Percentiles rank a stretch among this genome's conserved stretches.
phyloP scores from a whole-genome alignment of 352 stramenopile species.

The Phytophthora pisi region DNA sequence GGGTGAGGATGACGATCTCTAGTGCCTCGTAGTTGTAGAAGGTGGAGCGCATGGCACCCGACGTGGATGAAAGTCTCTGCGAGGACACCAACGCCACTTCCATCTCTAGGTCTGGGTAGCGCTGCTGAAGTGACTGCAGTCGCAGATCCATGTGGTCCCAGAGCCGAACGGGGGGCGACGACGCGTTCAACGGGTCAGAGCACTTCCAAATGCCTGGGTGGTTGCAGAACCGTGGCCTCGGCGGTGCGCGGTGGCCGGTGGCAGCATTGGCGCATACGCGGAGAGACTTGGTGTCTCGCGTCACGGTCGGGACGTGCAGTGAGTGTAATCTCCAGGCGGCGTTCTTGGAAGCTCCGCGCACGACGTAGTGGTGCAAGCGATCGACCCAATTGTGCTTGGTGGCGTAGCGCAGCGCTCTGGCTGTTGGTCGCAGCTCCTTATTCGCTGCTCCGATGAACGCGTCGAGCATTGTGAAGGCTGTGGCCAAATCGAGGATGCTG shows the following conservation, averaged over 20 bases:
- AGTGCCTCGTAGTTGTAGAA: conserved; percentile 30
- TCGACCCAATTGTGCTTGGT: conserved; percentile 49
- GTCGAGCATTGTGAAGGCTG: conserved; percentile 42
- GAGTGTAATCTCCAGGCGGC: conserved; percentile 30
- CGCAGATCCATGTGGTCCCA: conserved; percentile 42
- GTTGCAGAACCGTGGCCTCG: conserved; percentile 34
- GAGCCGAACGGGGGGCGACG: conserved; percentile 19
- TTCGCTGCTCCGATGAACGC: conserved; percentile 27
- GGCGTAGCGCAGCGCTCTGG: conserved; percentile 23
- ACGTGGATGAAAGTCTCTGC: conserved; percentile 23
- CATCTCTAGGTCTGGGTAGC: conserved; percentile 35
- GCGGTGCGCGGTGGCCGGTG: conserved; percentile 1
- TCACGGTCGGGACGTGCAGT: conserved; percentile 26
- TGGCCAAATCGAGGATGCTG: conserved; percentile 23
- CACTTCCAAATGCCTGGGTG: conserved; percentile 37
- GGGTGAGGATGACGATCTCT: conserved; percentile 41
- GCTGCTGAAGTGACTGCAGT: conserved; percentile 17
- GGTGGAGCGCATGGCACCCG: conserved; percentile 9
- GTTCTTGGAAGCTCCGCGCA: conserved; percentile 21
- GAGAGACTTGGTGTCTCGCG: neutral
- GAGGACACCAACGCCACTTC: conserved; percentile 35
- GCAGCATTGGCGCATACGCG: conserved; percentile 10
- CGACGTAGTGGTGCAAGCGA: conserved; percentile 42
- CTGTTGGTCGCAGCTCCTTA: neutral
- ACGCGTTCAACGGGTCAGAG: conserved; percentile 24